A percentile compares a stretch with the other conserved stretches of the same genome.
Conservation (phyloP, 1,284 basidiomycete species). For the Malassezia sympodialis region DNA sequence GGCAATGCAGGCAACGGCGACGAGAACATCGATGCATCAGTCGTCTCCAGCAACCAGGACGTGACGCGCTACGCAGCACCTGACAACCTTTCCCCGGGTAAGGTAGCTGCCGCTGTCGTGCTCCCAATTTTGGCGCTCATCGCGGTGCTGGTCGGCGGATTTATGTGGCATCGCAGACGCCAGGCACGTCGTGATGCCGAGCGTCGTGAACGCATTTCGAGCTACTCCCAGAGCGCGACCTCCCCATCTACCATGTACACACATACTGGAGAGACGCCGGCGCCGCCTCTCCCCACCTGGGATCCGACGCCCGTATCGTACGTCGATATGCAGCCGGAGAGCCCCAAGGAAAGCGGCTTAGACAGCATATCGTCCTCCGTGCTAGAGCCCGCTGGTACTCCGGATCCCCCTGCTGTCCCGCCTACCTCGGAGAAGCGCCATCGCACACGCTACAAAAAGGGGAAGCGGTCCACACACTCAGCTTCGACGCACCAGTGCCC, state of each 20-base stretch:
- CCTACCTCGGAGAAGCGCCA: neutral
- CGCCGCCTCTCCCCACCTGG: neutral
- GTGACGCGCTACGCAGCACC: constrained; percentile 1
- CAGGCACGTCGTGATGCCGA: neutral
- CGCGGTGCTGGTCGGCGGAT: neutral
- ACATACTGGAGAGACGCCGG: neutral
- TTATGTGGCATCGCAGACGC: constrained; percentile 1
- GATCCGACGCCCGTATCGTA: neutral
- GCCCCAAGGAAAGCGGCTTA: neutral
- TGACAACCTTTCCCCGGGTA: constrained; percentile 2
- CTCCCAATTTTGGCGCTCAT: constrained; percentile 4
- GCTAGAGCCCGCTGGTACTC: neutral
- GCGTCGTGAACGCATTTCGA: neutral
- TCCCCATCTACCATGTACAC: neutral
- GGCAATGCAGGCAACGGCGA: neutral
- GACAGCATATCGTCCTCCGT: neutral
- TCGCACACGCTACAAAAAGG: neutral
- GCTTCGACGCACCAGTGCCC: neutral
- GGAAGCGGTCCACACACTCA: neutral
- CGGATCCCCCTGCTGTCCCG: neutral
- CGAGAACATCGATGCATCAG: neutral
- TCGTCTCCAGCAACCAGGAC: neutral
- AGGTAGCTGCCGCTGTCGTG: constrained; percentile 9
- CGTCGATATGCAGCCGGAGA: neutral
- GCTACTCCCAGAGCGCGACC: neutral